Base-by-base conservation (phyloP, 1,139 yeast genomes). In the Hyphopichia wangnamkhiaoensis region DNA sequence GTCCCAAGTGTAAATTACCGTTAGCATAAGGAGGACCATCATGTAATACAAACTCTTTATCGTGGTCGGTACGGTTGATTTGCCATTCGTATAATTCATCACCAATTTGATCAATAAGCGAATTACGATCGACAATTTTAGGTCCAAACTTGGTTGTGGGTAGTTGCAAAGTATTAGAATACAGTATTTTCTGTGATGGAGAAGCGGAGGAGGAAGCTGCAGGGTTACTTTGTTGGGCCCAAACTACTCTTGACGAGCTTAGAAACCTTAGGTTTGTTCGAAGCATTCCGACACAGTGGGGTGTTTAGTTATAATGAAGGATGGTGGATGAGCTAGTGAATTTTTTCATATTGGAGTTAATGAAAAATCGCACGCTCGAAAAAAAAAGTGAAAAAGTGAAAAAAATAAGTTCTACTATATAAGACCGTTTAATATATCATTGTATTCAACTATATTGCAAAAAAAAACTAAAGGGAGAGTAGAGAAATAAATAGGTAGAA, bases 21-120 rank as follows among this genome's bases (percentile, higher is more conserved):
- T 93, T 93, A 10, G 98, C 98, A 63, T 91, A 93, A 0, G 99
- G 99, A 0, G 99, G 99, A 0, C 99, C 99, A 63, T 93, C 99
- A 50, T 91, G 98, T 3, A 93, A 67, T 1, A 85, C 74, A 49
- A 88, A 89, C n/a, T 69, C 48, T 20, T 67, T 61, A 1, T 63
- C 54, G 34, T 48, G 33, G 14, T 44, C 24, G 8, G 49, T 40
- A 31, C 61, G 45, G 16, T 50, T 28, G 4, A 41, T 43, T 49
- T 56, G 79, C 73, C 74, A 65, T 8, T 53, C 35, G 44, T 70
- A 71, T 31, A 72, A 52, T 7, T 58, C 58, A 31, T 55, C 53
- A 20, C 71, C 56, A 3, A 68, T 49, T 20, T 49, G 41, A n/a
- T 54, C 42, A 2, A 68, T 57, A 20, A 71, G 52, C n/a, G 38